Base-by-base conservation (phyloP, 208 protist species). In the Trypanosoma caninum region DNA sequence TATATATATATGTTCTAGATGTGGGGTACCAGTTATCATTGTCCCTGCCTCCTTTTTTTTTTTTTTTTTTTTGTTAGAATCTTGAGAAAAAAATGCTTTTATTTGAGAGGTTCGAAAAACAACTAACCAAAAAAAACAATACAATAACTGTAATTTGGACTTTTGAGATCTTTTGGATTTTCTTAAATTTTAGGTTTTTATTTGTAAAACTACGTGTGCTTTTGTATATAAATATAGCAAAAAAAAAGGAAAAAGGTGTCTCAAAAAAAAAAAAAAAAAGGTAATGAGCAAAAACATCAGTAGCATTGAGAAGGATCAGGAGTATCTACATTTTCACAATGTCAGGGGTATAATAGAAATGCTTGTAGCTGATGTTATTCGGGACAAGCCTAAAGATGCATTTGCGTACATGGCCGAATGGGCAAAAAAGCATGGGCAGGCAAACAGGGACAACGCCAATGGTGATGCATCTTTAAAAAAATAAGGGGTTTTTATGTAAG, bases 301-400 rank as follows among this genome's bases (percentile, higher is more conserved):
- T 44, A 71, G 38, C 22, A 71, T 71, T 40, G 42, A 68, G 18
- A 69, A 74, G 59, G 78, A 78, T 64, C 74, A 73, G 65, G 74
- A 64, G 55, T 91, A 88, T 61, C 57, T 91, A 45, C 60, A 83
- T 38, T 63, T 65, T 10, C 67, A 77, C 22, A 67, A 77, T 31
- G 75, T 87, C 38, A 77, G 72, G 20, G 58, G 57, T 30, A 58
- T 87, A 3, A 55, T 91, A 9, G 64, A 87, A 65, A 34, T 68
- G 22, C 80, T 91, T 38, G 68, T 83, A 8, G 62, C 69, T 10
- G 84, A 87, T 56, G 67, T 78, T 2, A 66, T 84, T 33, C 54
- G 65, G 11, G 82, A 80, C 0, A 71, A 72, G 20, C 84, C 84
- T 0, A 59, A 62, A 31, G 59, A 59, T 38, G 57, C 40, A 2